phyloP scores from a whole-genome alignment of 2,329 filamentous ascomycete species.

The Colletotrichum brevisporum region DNA sequence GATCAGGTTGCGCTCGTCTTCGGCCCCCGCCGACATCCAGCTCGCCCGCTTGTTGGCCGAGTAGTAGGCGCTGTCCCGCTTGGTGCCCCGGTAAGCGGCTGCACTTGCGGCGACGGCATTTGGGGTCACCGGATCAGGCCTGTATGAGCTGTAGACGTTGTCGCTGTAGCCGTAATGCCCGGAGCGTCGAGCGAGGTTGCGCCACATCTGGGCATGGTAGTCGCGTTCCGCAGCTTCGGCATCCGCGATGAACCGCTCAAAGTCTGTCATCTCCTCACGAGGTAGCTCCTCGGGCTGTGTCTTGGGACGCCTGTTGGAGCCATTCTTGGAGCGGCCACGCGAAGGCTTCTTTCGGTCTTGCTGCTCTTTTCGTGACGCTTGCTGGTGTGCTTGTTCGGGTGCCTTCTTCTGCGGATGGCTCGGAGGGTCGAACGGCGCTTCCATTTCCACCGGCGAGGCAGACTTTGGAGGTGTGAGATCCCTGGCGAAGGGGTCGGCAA shows the following conservation, averaged over 20 bases:
- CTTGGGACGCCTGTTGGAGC: neutral
- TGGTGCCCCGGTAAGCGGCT: constrained; percentile 7
- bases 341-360: neutral
- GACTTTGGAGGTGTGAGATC: constrained; percentile 37
- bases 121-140: constrained; percentile 3
- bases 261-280: constrained; percentile 42
- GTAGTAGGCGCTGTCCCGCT: constrained; percentile 36
- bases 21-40: constrained; percentile 24
- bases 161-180: constrained; percentile 32
- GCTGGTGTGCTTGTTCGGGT: neutral
- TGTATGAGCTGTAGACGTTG: constrained; percentile 21
- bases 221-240: constrained; percentile 46
- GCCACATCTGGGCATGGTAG: constrained; percentile 42
- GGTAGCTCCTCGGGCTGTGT: neutral
- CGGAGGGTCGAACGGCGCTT: constrained; percentile 26
- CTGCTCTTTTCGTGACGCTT: neutral
- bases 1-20: constrained; percentile 27
- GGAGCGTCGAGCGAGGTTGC: constrained; percentile 42
- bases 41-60: constrained; percentile 32
- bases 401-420: constrained; percentile 11
- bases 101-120: neutral
- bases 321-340: neutral
- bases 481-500: constrained; percentile 33
- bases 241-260: constrained; percentile 47
- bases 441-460: constrained; percentile 34